Evolutionary conservation across 768 basidiomycete genomes (phyloP), one percentile per base, ranked within the genome.

Genomic region (Leccinellum rugosiceps): DNA sequence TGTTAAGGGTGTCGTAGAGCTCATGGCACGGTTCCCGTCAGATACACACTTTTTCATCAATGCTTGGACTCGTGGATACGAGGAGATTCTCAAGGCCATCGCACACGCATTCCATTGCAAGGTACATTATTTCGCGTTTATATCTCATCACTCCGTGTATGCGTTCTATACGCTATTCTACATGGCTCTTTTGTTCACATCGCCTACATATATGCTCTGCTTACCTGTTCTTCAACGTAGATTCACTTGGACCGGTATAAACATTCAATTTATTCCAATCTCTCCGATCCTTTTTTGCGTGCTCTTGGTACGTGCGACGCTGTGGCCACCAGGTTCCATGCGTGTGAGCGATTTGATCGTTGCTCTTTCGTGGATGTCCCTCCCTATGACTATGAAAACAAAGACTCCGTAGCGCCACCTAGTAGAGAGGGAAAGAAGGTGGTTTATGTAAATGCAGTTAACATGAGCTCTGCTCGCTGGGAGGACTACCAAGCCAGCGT

Each of bases 31-130:
- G 3, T 89, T 87, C 56, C 88, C 93, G 0, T 59, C 75, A 0
- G 74, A 79, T 4, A 86, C 86, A 0, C 77, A 83, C 54, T 97
- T 98, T 74, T 98, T 90, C 74, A 78, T 99, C 56, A 96, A 97
- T 66, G 69, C 83, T 0, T 99, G 96, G 96, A 96, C 95, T 0
- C 95, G 90, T 87, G 96, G 96, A 1, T 98, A 97, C 68, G 96
- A 99, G 71, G 92, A 94, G 55, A 75, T 95, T 14, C 76, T 97
- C 28, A 91, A 92, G 65, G 90, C 80, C 0, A 75, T 98, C 8
- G 81, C 88, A 3, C 73, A 77, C 3, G 75, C 78, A 1, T 98
- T 96, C 64, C 77, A 82, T 32, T 75, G 79, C 53, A 78, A 82
- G 74, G 90, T 88, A 61, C 14, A 21, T 23, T 2, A 1, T 44